These are phyloP conservation scores for Fusarium sp. DNA, from an alignment of 2,329 filamentous ascomycete species.

Conservation along the genomic window DNA sequence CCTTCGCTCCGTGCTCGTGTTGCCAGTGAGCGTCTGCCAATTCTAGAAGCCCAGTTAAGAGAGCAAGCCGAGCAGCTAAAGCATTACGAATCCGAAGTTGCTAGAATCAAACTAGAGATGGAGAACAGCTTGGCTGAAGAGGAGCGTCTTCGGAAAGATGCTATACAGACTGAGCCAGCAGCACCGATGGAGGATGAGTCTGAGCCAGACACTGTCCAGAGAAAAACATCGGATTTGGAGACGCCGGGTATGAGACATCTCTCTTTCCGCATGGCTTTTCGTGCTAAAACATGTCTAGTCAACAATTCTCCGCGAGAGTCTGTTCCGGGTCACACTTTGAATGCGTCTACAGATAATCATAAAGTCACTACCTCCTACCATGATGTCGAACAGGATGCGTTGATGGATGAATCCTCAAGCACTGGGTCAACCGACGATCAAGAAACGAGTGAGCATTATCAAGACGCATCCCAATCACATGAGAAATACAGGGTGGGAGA, in stretches of 20 bases:
- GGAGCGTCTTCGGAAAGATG: slow-evolving; percentile 52
- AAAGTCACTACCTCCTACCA: neutral
- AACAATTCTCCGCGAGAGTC: slow-evolving; percentile 10
- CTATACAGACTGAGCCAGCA: slow-evolving; percentile 31
- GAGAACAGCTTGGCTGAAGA: slow-evolving; percentile 55
- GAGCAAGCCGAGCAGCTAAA: slow-evolving; percentile 62
- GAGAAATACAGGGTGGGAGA: neutral
- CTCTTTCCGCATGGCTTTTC: slow-evolving; percentile 2
- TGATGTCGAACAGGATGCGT: slow-evolving; percentile 19
- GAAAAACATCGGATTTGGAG: slow-evolving; percentile 26
- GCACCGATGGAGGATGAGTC: slow-evolving; percentile 22
- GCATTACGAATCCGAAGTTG: slow-evolving; percentile 61
- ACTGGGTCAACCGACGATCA: neutral
- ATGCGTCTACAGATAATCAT: slow-evolving; percentile 1
- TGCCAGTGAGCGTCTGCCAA: slow-evolving; percentile 55
- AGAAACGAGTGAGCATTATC: neutral
- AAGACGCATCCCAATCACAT: neutral
- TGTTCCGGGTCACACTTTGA: neutral
- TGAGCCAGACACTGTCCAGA: slow-evolving; percentile 32
- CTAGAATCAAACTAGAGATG: slow-evolving; percentile 64
- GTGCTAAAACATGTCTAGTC: slow-evolving; percentile 36
- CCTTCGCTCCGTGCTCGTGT: slow-evolving; percentile 51
- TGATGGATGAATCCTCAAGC: slow-evolving; percentile 22
- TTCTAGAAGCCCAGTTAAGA: slow-evolving; percentile 54
- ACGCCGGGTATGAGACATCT: neutral